phyloP scores from a whole-genome alignment of 1,139 yeast genomes.

The Sugiyamaella paludigena region DNA sequence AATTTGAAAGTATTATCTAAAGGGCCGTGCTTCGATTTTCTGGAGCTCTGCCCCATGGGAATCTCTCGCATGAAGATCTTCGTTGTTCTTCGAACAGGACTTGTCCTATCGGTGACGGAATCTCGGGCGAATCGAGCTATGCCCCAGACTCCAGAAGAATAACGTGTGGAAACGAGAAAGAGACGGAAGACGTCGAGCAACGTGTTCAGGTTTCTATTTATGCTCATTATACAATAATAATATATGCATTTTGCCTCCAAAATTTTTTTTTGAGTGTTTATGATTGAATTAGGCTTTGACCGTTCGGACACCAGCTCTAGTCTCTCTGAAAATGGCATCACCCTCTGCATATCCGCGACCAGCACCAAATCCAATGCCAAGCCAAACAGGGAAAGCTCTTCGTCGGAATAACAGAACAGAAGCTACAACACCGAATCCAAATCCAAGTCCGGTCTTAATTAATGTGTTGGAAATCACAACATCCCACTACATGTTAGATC shows the following conservation, averaged over 20 bases:
- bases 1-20: too few relatives aligned
- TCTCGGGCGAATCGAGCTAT: too few relatives aligned
- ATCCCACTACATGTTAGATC: conserved; percentile 63
- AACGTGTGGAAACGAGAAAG: too few relatives aligned
- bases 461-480: conserved; percentile 90
- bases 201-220: too few relatives aligned
- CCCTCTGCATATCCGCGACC: conserved; percentile 99
- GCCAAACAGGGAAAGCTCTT: conserved; percentile 96
- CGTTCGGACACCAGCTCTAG: conserved; percentile 38
- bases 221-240: neutral
- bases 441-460: conserved; percentile 95
- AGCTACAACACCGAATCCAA: conserved; percentile 93
- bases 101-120: too few relatives aligned
- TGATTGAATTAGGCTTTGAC: conserved; percentile 33
- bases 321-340: conserved; percentile 82
- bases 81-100: too few relatives aligned
- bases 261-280: neutral
- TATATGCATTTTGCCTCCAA: conserved; percentile 3
- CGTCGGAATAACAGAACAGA: conserved; percentile 90
- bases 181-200: too few relatives aligned
- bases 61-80: too few relatives aligned
- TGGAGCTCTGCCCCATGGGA: too few relatives aligned
- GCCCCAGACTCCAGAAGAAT: too few relatives aligned
- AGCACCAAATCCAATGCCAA: conserved; percentile 92
- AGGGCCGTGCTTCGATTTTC: too few relatives aligned